These are phyloP conservation scores for Serendipita sp. DNA, from an alignment of 768 basidiomycete genomes.

Conservation along the genomic window DNA sequence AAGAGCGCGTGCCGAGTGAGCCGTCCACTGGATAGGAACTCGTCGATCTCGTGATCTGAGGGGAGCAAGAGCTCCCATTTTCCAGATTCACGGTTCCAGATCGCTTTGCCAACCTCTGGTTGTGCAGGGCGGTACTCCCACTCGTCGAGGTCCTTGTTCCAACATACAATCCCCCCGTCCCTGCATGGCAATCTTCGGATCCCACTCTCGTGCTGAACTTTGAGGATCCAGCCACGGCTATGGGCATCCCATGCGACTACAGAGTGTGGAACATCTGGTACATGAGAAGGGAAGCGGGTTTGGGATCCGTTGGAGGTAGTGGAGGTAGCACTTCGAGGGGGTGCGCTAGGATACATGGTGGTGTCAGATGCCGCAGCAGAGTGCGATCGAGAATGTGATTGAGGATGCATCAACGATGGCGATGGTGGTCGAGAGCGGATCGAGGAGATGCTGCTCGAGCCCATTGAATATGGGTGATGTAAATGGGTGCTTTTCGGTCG, in stretches of 20 bases:
- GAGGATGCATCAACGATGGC: background rate
- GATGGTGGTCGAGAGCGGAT: slow-evolving; percentile 4
- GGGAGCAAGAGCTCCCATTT: background rate
- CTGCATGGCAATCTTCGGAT: background rate
- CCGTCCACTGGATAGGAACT: background rate
- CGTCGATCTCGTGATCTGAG: background rate
- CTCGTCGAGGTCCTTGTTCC: background rate
- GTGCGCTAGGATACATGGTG: background rate
- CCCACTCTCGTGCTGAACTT: background rate
- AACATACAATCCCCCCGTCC: background rate
- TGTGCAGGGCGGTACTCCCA: background rate
- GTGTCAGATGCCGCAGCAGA: background rate
- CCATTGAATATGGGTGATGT: slow-evolving; percentile 1
- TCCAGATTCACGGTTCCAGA: background rate
- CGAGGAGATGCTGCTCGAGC: background rate
- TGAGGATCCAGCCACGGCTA: background rate
- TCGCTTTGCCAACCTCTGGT: background rate
- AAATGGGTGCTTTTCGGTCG: background rate
- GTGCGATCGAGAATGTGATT: background rate
- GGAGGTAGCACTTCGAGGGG: background rate
- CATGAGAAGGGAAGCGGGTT: background rate
- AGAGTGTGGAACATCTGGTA: background rate
- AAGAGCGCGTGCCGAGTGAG: background rate
- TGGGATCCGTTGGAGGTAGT: background rate
- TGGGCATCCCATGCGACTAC: slow-evolving; percentile 1